Evolutionary conservation across 495 filamentous ascomycete genomes (phyloP).

Genomic region (Melanomma pulvis-pyrius): DNA sequence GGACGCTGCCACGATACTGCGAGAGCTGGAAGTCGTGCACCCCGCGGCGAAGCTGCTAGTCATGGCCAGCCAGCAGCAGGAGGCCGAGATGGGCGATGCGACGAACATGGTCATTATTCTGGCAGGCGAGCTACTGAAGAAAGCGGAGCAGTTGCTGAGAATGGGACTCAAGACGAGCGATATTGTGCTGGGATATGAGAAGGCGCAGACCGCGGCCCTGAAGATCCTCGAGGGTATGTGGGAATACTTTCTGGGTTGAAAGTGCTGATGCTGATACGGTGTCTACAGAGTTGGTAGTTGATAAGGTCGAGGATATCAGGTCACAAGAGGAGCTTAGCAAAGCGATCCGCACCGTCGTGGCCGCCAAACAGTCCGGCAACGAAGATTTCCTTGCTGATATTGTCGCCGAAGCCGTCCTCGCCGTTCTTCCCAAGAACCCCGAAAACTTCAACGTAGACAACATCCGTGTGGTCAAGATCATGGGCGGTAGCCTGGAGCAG

Average conservation of each 20-base stretch:
- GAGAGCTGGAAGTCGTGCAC: conserved; percentile 97
- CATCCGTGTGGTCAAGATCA: conserved; percentile 98
- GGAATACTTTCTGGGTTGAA: neutral
- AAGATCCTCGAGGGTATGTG: conserved; percentile 74
- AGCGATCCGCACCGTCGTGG: conserved; percentile 92
- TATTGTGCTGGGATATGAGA: conserved; percentile 93
- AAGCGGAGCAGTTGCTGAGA: conserved; percentile 92
- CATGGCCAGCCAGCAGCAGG: conserved; percentile 99
- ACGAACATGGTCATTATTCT: conserved; percentile 97
- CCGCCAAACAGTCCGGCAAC: conserved; percentile 92
- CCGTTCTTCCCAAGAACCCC: conserved; percentile 96
- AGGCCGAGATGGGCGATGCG: conserved; percentile 97
- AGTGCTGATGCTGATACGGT: conserved; percentile 1
- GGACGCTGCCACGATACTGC: conserved; percentile 94
- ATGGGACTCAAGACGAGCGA: conserved; percentile 97
- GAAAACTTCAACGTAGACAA: conserved; percentile 99
- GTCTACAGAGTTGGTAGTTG: conserved; percentile 74
- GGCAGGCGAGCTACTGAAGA: conserved; percentile 93
- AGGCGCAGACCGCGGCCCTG: conserved; percentile 84
- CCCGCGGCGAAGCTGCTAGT: conserved; percentile 98
- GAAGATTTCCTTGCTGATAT: conserved; percentile 84
- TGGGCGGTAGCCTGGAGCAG: conserved; percentile 94
- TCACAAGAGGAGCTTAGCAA: conserved; percentile 84
- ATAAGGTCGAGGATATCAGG: conserved; percentile 83
- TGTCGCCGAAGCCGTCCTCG: conserved; percentile 90